Conservation (phyloP, 2,329 filamentous ascomycete genomes). For the Gyromitra esculenta region DNA sequence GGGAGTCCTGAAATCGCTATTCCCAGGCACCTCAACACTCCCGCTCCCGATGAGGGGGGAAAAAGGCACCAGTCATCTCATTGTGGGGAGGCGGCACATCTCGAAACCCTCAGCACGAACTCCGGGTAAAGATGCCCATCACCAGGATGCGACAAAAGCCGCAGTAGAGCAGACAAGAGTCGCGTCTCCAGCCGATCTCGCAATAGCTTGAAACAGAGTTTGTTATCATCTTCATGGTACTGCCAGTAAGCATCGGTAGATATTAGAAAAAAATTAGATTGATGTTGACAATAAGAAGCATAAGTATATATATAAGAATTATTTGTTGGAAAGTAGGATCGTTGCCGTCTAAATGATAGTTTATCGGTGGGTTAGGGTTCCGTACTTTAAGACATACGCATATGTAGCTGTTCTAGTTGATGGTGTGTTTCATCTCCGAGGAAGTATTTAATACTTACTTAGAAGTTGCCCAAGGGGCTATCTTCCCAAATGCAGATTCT, state of each 20-base stretch:
- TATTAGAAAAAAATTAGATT: background rate
- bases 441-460: background rate
- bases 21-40: conserved; percentile 11
- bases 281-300: background rate
- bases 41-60: conserved; percentile 28
- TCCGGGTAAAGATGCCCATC: conserved; percentile 28
- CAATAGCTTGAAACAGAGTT: background rate
- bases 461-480: background rate
- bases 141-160: conserved; percentile 20
- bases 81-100: conserved; percentile 32
- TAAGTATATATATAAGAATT: background rate
- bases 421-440: background rate
- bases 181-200: conserved; percentile 7
- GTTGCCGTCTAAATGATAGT: background rate
- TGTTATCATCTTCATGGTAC: background rate
- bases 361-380: conserved; percentile 17
- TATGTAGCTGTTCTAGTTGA: background rate
- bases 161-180: conserved; percentile 2
- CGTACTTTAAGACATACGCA: background rate
- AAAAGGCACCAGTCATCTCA: conserved; percentile 17
- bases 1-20: conserved; percentile 10
- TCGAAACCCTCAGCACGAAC: conserved; percentile 24
- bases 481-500: background rate
- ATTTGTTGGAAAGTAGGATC: background rate
- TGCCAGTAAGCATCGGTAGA: conserved; percentile 4